Conservation (phyloP, 78 protist genomes). For the Chrysochromulina tobinii region DNA sequence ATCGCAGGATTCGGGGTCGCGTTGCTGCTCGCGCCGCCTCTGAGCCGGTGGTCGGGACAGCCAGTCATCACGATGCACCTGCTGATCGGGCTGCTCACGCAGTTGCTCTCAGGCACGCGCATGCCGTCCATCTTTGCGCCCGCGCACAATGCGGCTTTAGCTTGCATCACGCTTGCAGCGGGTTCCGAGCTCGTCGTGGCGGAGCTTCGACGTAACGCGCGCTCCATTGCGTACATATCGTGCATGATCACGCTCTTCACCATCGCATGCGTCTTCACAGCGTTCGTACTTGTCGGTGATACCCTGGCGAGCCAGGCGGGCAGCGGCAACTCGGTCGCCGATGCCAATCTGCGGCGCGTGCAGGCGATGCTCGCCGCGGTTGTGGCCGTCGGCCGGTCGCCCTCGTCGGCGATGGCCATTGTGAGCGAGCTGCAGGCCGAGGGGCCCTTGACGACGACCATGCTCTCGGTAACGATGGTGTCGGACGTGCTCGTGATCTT, state of each 20-base stretch:
- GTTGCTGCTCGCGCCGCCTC: neutral
- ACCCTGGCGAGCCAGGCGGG: too few relatives aligned
- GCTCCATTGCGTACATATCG: neutral
- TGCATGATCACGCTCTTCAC: neutral
- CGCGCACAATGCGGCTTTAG: neutral
- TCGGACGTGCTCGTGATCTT: neutral
- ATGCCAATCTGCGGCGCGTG: neutral
- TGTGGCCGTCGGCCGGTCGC: neutral
- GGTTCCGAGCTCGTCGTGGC: slow-evolving; percentile 14
- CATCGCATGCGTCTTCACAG: neutral
- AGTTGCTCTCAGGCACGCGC: neutral
- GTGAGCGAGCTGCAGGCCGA: neutral
- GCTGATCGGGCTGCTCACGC: neutral
- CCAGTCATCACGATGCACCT: neutral
- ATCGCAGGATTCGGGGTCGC: neutral
- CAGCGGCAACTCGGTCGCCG: too few relatives aligned
- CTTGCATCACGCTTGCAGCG: neutral
- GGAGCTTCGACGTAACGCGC: neutral
- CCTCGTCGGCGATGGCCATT: slow-evolving; percentile 3
- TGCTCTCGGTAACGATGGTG: neutral
- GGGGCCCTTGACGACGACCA: neutral
- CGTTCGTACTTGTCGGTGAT: too few relatives aligned
- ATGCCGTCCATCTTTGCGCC: neutral
- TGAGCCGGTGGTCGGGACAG: neutral
- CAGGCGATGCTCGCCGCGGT: neutral